Conservation (phyloP, 768 basidiomycete species). For the Cyclocybe cylindracea region DNA sequence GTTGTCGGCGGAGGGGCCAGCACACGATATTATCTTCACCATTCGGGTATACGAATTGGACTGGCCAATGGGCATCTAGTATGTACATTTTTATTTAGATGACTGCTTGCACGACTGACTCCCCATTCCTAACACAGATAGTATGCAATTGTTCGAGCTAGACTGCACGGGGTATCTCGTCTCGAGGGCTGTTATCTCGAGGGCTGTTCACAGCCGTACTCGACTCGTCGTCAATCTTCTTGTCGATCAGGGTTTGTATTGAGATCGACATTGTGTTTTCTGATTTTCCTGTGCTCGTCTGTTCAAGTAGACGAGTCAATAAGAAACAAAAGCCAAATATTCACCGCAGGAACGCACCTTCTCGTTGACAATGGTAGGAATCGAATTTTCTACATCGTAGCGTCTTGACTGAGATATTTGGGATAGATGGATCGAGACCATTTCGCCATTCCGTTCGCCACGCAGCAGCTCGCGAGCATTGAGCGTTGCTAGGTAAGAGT, state of each 20-base stretch:
- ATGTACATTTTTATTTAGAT: too few species aligned
- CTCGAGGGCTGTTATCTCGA: background rate
- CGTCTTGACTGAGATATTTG: conserved; percentile 25
- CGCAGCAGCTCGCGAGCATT: conserved; percentile 48
- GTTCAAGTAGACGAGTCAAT: too few species aligned
- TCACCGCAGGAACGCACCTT: conserved; percentile 15
- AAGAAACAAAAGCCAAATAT: too few species aligned
- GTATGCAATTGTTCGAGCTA: too few species aligned
- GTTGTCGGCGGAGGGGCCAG: too few species aligned
- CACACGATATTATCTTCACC: too few species aligned
- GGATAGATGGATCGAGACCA: conserved; percentile 45
- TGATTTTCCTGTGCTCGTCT: too few species aligned
- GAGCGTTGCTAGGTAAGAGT: conserved; percentile 56
- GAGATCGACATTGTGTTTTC: conserved; percentile 14
- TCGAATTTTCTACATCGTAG: conserved; percentile 14
- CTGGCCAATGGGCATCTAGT: too few species aligned
- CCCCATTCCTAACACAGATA: too few species aligned
- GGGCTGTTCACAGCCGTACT: background rate
- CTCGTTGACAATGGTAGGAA: conserved; percentile 6
- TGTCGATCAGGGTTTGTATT: conserved; percentile 21
- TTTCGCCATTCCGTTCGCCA: conserved; percentile 26
- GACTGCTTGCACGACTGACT: too few species aligned
- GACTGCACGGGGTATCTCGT: too few species aligned
- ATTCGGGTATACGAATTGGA: too few species aligned
- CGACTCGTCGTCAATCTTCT: conserved; percentile 9